A percentile compares a stretch with the other conserved stretches of the same genome.
Evolutionary conservation across 305 asterid genomes (phyloP).

Genomic region (Fraxinus dipetala): DNA sequence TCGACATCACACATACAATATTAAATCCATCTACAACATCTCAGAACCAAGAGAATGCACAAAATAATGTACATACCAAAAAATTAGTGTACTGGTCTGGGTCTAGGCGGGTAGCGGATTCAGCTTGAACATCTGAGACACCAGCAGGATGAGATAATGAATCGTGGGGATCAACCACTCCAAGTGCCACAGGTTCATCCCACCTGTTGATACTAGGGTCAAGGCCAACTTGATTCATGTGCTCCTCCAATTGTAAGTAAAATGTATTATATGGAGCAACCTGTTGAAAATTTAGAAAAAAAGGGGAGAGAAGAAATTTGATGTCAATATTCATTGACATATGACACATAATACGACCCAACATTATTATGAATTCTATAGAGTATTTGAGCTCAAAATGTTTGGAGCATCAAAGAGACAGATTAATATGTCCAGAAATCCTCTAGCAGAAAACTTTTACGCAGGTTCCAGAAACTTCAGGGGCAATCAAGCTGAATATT

Average conservation of each 20-base stretch:
- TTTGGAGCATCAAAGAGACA: neutral
- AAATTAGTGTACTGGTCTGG: slow-evolving; percentile 83
- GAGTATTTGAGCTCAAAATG: neutral
- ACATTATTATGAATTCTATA: neutral
- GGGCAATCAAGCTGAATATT: neutral
- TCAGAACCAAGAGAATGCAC: slow-evolving; percentile 9
- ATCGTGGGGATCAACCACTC: slow-evolving; percentile 91
- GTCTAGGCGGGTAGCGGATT: slow-evolving; percentile 74
- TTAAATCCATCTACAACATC: slow-evolving; percentile 8
- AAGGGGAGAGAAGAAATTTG: slow-evolving; percentile 9
- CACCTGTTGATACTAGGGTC: slow-evolving; percentile 71
- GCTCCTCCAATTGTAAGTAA: slow-evolving; percentile 79
- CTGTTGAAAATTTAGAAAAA: slow-evolving; percentile 36
- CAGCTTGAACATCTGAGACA: slow-evolving; percentile 84
- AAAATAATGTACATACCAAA: slow-evolving; percentile 46
- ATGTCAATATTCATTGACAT: slow-evolving; percentile 10
- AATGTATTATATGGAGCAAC: slow-evolving; percentile 91
- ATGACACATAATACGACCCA: neutral
- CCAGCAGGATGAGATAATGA: slow-evolving; percentile 97
- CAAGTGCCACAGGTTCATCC: slow-evolving; percentile 84
- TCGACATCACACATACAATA: neutral
- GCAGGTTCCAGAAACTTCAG: neutral
- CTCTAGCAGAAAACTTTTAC: neutral
- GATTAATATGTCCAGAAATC: neutral
- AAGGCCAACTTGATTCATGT: slow-evolving; percentile 77